Conservation (phyloP, 148 eudicot genomes). For the Nepenthes gracilis region DNA sequence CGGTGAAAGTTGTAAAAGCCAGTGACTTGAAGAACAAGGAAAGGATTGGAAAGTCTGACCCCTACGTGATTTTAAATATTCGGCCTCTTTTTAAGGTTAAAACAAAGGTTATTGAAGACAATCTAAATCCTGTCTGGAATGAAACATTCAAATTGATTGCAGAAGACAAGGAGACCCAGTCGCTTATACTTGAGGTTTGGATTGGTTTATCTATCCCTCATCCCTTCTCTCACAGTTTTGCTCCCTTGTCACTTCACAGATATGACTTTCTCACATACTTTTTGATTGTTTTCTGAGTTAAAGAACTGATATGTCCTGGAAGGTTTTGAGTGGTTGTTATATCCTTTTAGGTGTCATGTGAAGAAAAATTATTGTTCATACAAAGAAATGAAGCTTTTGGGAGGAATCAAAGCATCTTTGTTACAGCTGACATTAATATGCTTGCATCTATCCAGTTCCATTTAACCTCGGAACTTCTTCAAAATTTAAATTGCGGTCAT, state of each 20-base stretch:
- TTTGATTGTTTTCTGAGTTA: not conserved
- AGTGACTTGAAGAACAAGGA: conserved; percentile 84
- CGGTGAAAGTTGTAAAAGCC: conserved; percentile 73
- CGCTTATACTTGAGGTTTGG: conserved; percentile 70
- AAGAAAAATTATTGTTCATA: no score
- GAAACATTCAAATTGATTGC: conserved; percentile 77
- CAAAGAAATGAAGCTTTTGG: no score
- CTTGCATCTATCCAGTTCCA: not conserved
- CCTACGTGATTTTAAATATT: conserved; percentile 54
- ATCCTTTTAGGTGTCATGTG: no score
- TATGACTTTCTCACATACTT: not conserved
- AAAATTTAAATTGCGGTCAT: no score
- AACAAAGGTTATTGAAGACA: conserved; percentile 70
- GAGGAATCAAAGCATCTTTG: not conserved
- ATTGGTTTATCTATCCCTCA: conserved; percentile 1
- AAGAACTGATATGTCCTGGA: no score
- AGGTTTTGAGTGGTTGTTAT: no score
- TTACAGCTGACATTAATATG: not conserved
- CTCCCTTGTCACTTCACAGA: not conserved
- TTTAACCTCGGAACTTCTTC: not conserved
- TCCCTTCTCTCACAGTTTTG: not conserved
- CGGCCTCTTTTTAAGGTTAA: conserved; percentile 84
- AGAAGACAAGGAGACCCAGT: conserved; percentile 95
- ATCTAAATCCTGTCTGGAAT: conserved; percentile 90
- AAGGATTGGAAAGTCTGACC: conserved; percentile 95